phyloP scores from a whole-genome alignment of 176 grass and related monocot species.

The Secale cereale region DNA sequence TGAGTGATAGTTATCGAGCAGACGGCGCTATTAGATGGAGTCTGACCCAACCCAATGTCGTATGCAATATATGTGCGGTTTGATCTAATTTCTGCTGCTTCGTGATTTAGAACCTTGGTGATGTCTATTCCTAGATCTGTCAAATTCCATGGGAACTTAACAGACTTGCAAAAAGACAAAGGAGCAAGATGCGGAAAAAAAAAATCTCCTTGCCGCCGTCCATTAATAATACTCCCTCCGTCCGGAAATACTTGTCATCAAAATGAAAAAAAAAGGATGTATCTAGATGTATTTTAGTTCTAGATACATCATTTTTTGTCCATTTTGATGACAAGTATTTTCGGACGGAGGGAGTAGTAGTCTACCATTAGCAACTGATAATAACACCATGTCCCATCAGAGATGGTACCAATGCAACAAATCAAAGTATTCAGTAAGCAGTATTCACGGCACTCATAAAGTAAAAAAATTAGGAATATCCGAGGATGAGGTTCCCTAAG shows the following conservation, averaged over 20 bases:
- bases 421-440: neutral
- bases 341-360: no score
- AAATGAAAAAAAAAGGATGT: no score
- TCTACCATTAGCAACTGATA: neutral
- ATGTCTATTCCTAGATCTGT: neutral
- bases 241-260: no score
- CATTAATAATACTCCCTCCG: neutral
- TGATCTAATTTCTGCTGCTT: neutral
- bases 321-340: no score
- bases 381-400: neutral
- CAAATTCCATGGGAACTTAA: neutral
- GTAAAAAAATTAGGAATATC: neutral
- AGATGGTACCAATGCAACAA: neutral
- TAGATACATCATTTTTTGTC: no score
- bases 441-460: neutral
- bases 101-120: neutral
- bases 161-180: neutral
- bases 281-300: no score
- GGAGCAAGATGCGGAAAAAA: no score
- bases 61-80: neutral
- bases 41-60: neutral
- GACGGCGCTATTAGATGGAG: neutral
- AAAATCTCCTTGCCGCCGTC: neutral
- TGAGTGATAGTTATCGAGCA: neutral
- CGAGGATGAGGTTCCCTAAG: constrained; percentile 1